Evolutionary conservation across 1,284 basidiomycete species (phyloP).

Genomic region (Fistulinella cinereoalba): DNA sequence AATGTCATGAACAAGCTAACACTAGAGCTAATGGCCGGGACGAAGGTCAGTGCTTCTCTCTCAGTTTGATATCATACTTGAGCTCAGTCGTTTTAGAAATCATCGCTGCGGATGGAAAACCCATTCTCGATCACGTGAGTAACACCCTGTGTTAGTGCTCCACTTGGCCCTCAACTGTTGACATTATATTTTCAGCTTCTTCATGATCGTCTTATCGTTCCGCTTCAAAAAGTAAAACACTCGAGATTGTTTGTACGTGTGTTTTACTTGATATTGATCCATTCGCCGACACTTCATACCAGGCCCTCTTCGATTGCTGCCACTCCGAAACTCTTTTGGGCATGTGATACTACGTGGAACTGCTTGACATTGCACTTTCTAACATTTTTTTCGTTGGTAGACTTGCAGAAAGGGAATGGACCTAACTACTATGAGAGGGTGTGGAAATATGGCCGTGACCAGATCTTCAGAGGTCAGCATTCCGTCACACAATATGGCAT

Average conservation of each 20-base stretch:
- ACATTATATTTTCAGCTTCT: conserved; percentile 15
- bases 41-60: conserved; percentile 29
- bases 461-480: conserved; percentile 17
- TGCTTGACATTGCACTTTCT: not conserved
- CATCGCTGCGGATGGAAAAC: conserved; percentile 18
- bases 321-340: conserved; percentile 32
- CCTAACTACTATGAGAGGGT: conserved; percentile 18
- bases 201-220: conserved; percentile 18
- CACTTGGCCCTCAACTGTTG: no score
- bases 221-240: conserved; percentile 19
- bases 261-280: not conserved
- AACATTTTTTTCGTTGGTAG: conserved; percentile 6
- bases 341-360: conserved; percentile 1
- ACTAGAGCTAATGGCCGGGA: conserved; percentile 34
- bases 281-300: not conserved
- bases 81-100: conserved; percentile 21
- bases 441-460: conserved; percentile 19
- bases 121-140: conserved; percentile 24
- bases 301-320: conserved; percentile 33
- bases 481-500: not conserved
- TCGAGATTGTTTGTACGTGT: conserved; percentile 20
- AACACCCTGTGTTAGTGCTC: no score
- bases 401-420: conserved; percentile 12
- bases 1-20: conserved; percentile 15
- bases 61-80: not conserved